phyloP scores from a whole-genome alignment of 2,329 filamentous ascomycete species.

The Fusarium pilosicola region DNA sequence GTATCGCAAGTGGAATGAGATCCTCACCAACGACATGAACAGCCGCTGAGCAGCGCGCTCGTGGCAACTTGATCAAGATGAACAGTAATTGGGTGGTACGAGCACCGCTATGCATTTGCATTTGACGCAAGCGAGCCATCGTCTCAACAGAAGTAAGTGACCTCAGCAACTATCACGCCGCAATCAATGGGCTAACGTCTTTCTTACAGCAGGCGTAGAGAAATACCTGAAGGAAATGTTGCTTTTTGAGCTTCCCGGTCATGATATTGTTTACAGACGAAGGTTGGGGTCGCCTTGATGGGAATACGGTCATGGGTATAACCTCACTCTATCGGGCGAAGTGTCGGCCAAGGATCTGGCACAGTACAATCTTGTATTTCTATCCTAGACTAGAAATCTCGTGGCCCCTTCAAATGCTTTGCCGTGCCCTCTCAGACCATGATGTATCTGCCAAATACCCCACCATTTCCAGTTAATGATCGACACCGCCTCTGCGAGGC shows the following conservation, averaged over 20 bases:
- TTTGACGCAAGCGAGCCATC: neutral
- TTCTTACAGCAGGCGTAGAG: rapidly evolving
- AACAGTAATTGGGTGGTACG: neutral
- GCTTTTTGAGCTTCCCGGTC: neutral
- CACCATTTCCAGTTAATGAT: rapidly evolving
- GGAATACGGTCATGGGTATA: rapidly evolving
- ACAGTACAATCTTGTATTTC: neutral
- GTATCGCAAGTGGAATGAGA: neutral
- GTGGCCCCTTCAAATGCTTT: rapidly evolving
- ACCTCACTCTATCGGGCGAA: too few species aligned
- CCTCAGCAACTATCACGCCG: rapidly evolving
- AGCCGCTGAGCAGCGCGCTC: neutral
- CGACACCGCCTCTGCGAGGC: rapidly evolving
- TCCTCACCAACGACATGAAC: constrained; percentile 1
- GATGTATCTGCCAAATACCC: rapidly evolving
- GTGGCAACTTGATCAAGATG: rapidly evolving
- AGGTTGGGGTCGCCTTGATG: too few species aligned
- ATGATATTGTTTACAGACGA: rapidly evolving
- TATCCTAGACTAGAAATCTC: neutral
- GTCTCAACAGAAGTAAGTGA: rapidly evolving
- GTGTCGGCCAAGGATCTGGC: rapidly evolving
- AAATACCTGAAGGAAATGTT: rapidly evolving
- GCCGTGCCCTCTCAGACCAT: rapidly evolving
- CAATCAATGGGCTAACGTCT: rapidly evolving
- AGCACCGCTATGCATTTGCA: neutral